These are phyloP conservation scores for Pachysandra terminalis DNA, from an alignment of 164 flowering plant species.

Conservation along the genomic window DNA sequence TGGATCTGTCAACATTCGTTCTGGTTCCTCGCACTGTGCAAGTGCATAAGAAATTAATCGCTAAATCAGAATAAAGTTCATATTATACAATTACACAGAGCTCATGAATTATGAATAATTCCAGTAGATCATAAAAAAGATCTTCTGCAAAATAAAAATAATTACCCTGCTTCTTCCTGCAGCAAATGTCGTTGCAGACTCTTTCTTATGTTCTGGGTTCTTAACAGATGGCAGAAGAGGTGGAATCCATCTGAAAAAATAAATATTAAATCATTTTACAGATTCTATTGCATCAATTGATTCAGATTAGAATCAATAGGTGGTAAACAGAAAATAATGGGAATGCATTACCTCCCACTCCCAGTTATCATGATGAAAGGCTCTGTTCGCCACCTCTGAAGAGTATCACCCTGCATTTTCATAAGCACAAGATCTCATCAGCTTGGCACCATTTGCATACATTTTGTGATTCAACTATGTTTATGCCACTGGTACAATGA, in stretches of 20 bases:
- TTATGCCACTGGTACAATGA: background rate
- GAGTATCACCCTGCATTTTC: conserved; percentile 86
- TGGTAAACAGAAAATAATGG: background rate
- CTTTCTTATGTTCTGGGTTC: conserved; percentile 88
- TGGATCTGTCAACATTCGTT: conserved; percentile 80
- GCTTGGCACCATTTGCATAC: background rate
- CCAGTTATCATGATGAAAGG: conserved; percentile 99
- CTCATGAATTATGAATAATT: background rate
- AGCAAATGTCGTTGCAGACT: conserved; percentile 75
- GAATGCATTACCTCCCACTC: conserved; percentile 59
- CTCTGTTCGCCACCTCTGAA: conserved; percentile 97
- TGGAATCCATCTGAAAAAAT: conserved; percentile 76
- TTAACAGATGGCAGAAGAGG: conserved; percentile 68
- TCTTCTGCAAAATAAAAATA: background rate
- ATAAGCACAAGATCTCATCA: conserved; percentile 2
- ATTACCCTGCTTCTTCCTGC: conserved; percentile 97
- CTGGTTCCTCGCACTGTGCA: conserved; percentile 80
- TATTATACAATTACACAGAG: background rate
- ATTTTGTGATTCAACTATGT: too few relatives aligned
- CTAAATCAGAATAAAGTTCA: conserved; percentile 3
- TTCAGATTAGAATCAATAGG: too few relatives aligned
- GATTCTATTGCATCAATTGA: background rate
- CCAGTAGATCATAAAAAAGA: conserved; percentile 7
- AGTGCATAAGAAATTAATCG: conserved; percentile 8
- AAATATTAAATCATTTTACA: conserved; percentile 5